Conservation (phyloP, 148 eudicot species). For the Rhododendron vialii region DNA sequence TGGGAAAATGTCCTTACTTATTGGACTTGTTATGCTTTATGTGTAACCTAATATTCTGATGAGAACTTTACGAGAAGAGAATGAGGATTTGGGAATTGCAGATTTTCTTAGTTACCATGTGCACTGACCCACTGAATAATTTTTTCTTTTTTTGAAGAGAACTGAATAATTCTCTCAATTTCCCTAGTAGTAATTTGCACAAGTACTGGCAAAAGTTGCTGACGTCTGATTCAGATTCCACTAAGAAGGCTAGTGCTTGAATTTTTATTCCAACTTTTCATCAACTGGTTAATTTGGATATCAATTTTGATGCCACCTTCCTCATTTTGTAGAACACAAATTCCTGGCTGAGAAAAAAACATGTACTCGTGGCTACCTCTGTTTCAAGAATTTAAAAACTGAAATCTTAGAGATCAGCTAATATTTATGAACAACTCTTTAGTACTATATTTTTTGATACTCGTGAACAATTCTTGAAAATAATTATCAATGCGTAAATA, state of each 20-base stretch:
- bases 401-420: neutral
- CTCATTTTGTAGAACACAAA: neutral
- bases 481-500: too few relatives aligned
- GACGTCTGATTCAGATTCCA: conserved; percentile 23
- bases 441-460: too few relatives aligned
- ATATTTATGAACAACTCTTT: neutral
- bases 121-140: neutral
- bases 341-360: neutral
- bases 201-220: neutral
- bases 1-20: neutral
- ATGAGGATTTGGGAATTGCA: conserved; percentile 11
- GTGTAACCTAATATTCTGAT: conserved; percentile 10
- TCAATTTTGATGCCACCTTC: neutral
- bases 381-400: neutral
- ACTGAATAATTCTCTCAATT: neutral
- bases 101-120: neutral
- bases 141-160: neutral
- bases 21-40: conserved; percentile 7
- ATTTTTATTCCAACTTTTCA: neutral
- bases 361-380: neutral
- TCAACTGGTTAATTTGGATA: neutral
- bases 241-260: conserved; percentile 3
- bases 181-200: neutral
- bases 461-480: too few relatives aligned
- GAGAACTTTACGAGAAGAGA: conserved; percentile 9